Base-by-base conservation (phyloP, 176 grass and related monocot species). In the Poa annua region DNA sequence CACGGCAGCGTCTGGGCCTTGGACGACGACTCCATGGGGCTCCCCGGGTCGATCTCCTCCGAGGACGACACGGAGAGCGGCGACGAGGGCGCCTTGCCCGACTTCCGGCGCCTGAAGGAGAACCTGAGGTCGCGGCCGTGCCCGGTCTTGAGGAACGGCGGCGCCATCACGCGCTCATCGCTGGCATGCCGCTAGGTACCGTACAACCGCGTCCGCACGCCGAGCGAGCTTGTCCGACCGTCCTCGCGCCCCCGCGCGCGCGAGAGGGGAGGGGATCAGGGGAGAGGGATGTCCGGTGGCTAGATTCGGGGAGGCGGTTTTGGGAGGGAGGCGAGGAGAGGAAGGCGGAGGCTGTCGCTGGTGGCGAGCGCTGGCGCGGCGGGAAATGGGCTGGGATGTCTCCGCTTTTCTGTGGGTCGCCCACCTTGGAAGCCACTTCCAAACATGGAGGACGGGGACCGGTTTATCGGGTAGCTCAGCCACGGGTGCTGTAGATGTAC, bases 61-160 rank as follows among this genome's bases (percentile, higher is more conserved):
- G 81, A n/a, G n/a, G 71, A 51, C 42, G 71, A 80, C n/a, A 55
- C 32, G 50, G 60, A 57, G 24, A 66, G 57, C n/a, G 83, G 56
- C 77, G 71, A 63, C 8, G 76, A 65, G 20, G 88, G 11, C 36
- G 80, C 6, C 69, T 49, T 72, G 13, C 42, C 42, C 39, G 84
- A 90, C 85, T 89, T 92, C 54, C 69, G 68, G 45, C 77, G 74
- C 51, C 79, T 79, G 51, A 84, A 74, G 17, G 80, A 83, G 54
- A 92, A 88, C 90, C 87, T 92, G 21, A 44, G 48, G 69, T 90
- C 77, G 75, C 85, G 74, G 32, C 78, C 85, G 77, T 92, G 87
- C 83, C 85, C 84, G 70, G 83, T 85, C 84, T 82, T 81, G 51
- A 86, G 86, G 76, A 89, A 87, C 78, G 77, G 81, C 62, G 76